Evolutionary conservation across 2,329 filamentous ascomycete species (phyloP).

Genomic region (Botrytis hyacinthi): DNA sequence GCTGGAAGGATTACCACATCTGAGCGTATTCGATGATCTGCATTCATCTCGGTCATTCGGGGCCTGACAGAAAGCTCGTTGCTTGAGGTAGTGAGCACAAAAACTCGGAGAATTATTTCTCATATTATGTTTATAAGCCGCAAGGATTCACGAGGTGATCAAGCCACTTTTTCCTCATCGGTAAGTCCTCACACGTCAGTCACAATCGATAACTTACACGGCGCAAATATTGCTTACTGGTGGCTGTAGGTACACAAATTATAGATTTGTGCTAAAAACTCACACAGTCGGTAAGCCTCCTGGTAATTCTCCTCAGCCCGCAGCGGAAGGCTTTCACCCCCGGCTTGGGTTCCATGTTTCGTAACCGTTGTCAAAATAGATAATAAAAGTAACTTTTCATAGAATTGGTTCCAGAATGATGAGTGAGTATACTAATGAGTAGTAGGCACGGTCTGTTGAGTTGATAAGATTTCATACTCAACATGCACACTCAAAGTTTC

Average conservation of each 20-base stretch:
- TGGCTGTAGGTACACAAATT: not conserved
- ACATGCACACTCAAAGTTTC: not conserved
- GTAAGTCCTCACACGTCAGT: not conserved
- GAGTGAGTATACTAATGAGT: not conserved
- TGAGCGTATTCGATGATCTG: not conserved
- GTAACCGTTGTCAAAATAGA: not conserved
- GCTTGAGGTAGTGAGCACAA: not conserved
- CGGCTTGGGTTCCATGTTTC: not conserved
- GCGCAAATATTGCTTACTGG: not conserved
- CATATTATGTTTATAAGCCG: not conserved
- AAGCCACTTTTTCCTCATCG: not conserved
- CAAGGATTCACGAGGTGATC: slow-evolving; percentile 1
- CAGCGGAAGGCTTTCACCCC: not conserved
- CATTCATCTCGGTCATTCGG: not conserved
- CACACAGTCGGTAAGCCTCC: not conserved
- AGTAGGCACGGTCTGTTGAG: too few species aligned
- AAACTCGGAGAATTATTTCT: not conserved
- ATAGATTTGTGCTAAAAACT: not conserved
- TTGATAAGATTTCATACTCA: not conserved
- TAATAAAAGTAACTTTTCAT: not conserved
- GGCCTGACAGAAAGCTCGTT: not conserved
- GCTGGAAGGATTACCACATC: not conserved
- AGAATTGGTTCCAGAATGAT: not conserved
- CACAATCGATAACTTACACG: not conserved
- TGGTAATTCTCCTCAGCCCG: not conserved